These are phyloP conservation scores for Flaveria ramosissima DNA, from an alignment of 129 eudicot species.

Conservation along the genomic window DNA sequence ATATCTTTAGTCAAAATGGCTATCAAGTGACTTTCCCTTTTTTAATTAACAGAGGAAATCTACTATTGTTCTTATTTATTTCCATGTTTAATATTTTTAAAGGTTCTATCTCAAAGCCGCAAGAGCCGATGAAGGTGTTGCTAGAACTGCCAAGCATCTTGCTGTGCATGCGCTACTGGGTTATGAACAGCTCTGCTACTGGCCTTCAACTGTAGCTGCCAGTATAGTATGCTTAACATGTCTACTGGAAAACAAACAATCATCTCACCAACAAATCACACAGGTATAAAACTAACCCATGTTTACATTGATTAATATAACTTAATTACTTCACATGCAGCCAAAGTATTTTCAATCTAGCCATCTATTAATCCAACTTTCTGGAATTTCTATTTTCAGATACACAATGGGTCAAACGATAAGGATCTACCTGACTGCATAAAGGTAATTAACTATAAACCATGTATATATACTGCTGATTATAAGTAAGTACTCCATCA, in stretches of 20 bases:
- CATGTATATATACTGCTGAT: neutral
- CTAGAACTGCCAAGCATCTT: conserved; percentile 64
- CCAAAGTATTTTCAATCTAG: conserved; percentile 16
- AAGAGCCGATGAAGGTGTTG: conserved; percentile 57
- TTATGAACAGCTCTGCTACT: conserved; percentile 67
- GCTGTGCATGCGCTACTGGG: conserved; percentile 70
- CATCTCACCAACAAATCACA: conserved; percentile 56
- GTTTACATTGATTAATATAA: neutral
- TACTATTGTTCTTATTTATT: conserved; percentile 22
- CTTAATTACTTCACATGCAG: conserved; percentile 17
- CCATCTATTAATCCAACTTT: conserved; percentile 25
- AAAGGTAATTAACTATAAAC: conserved; percentile 51
- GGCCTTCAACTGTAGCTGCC: conserved; percentile 99
- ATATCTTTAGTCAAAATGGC: no score
- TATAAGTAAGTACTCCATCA: conserved; percentile 12
- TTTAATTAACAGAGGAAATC: conserved; percentile 14
- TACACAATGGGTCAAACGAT: conserved; percentile 53
- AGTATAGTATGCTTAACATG: conserved; percentile 79
- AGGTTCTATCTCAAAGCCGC: conserved; percentile 98
- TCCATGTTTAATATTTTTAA: conserved; percentile 26
- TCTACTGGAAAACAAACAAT: conserved; percentile 50
- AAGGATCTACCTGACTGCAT: conserved; percentile 74
- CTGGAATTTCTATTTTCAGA: conserved; percentile 48
- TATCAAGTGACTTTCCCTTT: no score
- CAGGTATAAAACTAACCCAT: conserved; percentile 42